phyloP scores from a whole-genome alignment of 2,329 filamentous ascomycete genomes.

The Magnaporthiopsis rhizophila region DNA sequence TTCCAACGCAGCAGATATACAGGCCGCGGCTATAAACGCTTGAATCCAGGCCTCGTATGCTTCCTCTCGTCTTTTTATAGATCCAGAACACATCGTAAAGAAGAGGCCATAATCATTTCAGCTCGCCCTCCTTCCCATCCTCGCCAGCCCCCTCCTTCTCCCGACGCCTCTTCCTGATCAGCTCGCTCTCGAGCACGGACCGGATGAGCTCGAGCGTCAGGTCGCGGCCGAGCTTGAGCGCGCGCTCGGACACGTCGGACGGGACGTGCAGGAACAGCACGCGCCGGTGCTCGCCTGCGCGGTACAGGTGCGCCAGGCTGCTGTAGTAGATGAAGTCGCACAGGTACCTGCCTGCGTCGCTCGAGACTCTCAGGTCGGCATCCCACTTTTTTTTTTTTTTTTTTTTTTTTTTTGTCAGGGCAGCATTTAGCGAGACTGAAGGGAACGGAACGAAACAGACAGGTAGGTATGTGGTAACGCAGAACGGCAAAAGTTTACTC shows the following conservation, averaged over 20 bases:
- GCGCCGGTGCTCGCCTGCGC: slow-evolving; percentile 35
- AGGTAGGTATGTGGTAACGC: too few species aligned
- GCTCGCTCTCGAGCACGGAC: slow-evolving; percentile 46
- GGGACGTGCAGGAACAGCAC: slow-evolving; percentile 70
- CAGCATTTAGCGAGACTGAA: too few species aligned
- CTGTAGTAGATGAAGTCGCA: slow-evolving; percentile 76
- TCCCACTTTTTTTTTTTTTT: slow-evolving; percentile 20
- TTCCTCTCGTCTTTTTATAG: too few species aligned
- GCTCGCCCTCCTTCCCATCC: not conserved
- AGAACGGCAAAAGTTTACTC: slow-evolving; percentile 7
- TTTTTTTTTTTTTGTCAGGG: too few species aligned
- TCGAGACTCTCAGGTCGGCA: slow-evolving; percentile 49
- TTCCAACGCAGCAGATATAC: too few species aligned
- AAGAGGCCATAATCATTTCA: not conserved
- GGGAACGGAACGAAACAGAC: too few species aligned
- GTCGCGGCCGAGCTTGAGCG: slow-evolving; percentile 40
- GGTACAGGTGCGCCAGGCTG: slow-evolving; percentile 51
- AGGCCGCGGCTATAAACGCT: too few species aligned
- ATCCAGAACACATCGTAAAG: too few species aligned
- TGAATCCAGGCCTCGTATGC: too few species aligned
- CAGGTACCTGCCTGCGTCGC: slow-evolving; percentile 64
- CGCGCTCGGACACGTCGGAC: slow-evolving; percentile 41
- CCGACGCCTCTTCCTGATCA: slow-evolving; percentile 10
- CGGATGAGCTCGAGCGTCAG: slow-evolving; percentile 47
- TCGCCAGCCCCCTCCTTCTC: not conserved